Conservation (phyloP, 768 basidiomycete genomes). For the Cyclocybe cylindracea region DNA sequence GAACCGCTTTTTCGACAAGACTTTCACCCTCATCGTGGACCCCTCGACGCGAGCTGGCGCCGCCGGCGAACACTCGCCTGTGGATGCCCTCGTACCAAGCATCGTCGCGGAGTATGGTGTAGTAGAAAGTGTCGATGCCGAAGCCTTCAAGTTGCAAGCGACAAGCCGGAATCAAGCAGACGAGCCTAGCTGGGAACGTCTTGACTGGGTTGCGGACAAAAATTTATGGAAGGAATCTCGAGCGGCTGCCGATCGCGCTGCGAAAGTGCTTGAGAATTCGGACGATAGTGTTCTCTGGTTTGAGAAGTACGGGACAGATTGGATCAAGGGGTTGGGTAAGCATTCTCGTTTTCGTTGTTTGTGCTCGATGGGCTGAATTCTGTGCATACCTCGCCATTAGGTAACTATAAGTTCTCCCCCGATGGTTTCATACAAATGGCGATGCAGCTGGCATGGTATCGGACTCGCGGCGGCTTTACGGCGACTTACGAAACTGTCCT, state of each 20-base stretch:
- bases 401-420: constrained; percentile 48
- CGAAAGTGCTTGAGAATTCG: constrained; percentile 67
- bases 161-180: constrained; percentile 8
- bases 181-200: constrained; percentile 50
- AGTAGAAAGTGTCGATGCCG: constrained; percentile 60
- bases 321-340: constrained; percentile 80
- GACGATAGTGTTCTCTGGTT: constrained; percentile 87
- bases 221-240: constrained; percentile 55
- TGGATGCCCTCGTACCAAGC: constrained; percentile 88
- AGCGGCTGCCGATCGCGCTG: constrained; percentile 58
- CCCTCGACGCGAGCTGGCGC: constrained; percentile 82
- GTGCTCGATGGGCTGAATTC: not conserved
- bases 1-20: constrained; percentile 93
- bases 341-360: constrained; percentile 5
- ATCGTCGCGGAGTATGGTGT: constrained; percentile 85
- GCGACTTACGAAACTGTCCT: constrained; percentile 94
- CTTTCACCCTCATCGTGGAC: constrained; percentile 81
- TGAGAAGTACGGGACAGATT: constrained; percentile 78
- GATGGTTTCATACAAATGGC: constrained; percentile 93
- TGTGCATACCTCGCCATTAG: not conserved
- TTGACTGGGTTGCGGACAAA: constrained; percentile 78
- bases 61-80: constrained; percentile 88
- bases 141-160: constrained; percentile 34
- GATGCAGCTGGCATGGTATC: constrained; percentile 89
- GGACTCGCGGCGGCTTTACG: constrained; percentile 71